These are phyloP conservation scores for Arabidopsis lyrata DNA, from an alignment of 441 rosid genomes.

Conservation along the genomic window DNA sequence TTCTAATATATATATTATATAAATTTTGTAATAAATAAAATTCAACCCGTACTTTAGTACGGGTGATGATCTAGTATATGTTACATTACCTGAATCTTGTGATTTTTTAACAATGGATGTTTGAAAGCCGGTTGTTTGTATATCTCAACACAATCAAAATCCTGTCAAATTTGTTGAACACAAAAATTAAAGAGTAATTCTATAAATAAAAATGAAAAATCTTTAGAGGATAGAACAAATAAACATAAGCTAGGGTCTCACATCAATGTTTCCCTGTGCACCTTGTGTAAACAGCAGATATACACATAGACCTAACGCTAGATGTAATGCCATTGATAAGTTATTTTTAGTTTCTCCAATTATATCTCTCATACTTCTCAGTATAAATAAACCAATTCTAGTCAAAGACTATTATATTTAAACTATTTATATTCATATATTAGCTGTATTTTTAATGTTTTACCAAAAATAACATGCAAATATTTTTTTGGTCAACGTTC, in stretches of 20 bases:
- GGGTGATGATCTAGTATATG: too few relatives aligned
- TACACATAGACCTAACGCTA: slow-evolving; percentile 25
- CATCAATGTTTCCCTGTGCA: slow-evolving; percentile 33
- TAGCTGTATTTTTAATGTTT: background rate
- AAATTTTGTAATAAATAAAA: too few relatives aligned
- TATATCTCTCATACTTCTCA: slow-evolving; percentile 10
- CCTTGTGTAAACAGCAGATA: slow-evolving; percentile 28
- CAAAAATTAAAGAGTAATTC: background rate
- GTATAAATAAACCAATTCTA: slow-evolving; percentile 23
- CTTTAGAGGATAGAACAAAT: background rate
- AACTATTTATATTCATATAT: background rate
- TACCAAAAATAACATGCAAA: slow-evolving; percentile 17
- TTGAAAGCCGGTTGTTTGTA: slow-evolving; percentile 40
- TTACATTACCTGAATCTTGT: slow-evolving; percentile 34
- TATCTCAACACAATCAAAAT: slow-evolving; percentile 34
- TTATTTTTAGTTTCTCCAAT: slow-evolving; percentile 4
- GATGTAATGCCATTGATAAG: slow-evolving; percentile 26
- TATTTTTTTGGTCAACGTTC: slow-evolving; percentile 1
- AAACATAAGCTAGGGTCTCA: slow-evolving; percentile 19
- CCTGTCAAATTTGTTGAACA: slow-evolving; percentile 10
- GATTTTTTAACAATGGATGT: slow-evolving; percentile 36
- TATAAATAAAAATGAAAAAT: background rate
- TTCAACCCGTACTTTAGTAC: too few relatives aligned
- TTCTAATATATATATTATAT: too few relatives aligned
- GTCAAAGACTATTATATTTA: slow-evolving; percentile 1